A percentile compares a stretch with the other conserved stretches of the same genome.
phyloP scores from a whole-genome alignment of 352 stramenopile species.

The Pythium aphanidermatum region DNA sequence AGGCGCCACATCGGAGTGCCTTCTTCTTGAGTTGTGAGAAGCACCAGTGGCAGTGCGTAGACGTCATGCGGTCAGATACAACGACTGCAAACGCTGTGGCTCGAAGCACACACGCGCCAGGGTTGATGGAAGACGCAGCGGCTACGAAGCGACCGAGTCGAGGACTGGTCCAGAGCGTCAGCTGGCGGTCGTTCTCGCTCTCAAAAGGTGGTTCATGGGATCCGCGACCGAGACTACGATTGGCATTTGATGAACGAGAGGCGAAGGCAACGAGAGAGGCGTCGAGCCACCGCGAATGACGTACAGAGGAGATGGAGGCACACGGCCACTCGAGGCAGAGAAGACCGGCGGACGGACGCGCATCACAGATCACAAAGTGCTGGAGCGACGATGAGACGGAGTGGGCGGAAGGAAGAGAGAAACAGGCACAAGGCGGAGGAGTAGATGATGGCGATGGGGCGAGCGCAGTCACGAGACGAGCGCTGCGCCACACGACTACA shows the following conservation, averaged over 20 bases:
- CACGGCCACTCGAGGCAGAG: slow-evolving; percentile 13
- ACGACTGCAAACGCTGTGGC: slow-evolving; percentile 50
- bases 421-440: background rate
- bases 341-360: slow-evolving; percentile 5
- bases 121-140: slow-evolving; percentile 19
- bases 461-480: no score
- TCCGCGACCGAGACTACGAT: slow-evolving; percentile 8
- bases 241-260: background rate
- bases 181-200: slow-evolving; percentile 11
- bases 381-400: no score
- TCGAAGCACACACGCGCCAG: slow-evolving; percentile 27
- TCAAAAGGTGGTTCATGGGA: slow-evolving; percentile 18
- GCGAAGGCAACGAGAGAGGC: slow-evolving; percentile 2
- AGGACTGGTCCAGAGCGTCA: slow-evolving; percentile 17
- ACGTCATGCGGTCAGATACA: slow-evolving; percentile 24
- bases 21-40: slow-evolving; percentile 35
- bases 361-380: slow-evolving; percentile 2
- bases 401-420: background rate
- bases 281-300: slow-evolving; percentile 21
- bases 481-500: no score
- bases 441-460: background rate
- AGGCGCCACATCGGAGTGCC: slow-evolving; percentile 44
- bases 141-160: slow-evolving; percentile 30
- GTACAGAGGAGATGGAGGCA: background rate
- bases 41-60: slow-evolving; percentile 53